Base-by-base conservation (phyloP, 768 basidiomycete genomes). In the Phylloporus sp. region DNA sequence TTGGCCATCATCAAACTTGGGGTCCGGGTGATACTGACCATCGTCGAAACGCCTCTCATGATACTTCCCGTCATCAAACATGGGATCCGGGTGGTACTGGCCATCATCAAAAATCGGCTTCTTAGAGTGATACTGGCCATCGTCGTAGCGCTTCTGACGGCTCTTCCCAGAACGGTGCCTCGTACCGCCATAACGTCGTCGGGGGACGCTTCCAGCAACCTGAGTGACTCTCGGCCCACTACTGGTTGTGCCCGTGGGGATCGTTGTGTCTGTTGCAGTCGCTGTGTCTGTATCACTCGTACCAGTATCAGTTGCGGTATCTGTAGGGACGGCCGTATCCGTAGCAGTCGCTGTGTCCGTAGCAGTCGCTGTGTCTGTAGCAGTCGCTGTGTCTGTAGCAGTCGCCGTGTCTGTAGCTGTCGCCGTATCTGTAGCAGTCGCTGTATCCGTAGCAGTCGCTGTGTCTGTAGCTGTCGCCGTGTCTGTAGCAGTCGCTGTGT, bases 101-200 rank as follows among this genome's bases (percentile, higher is more conserved):
- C 32, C 45, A 8, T 50, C 27, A 21, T 50, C 38, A 14, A 10
- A 28, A 35, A 18, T 31, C 27, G 35, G 42, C 0, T 11, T 2
- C 5, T 43, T 36, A 1, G 48, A 45, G 14, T 48, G 57, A 35
- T 59, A 53, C 27, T 50, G 26, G 8, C 55, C 55, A 33, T 58
- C 49, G 5, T 61, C 59, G n/a, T 21, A 37, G 18, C 49, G 54
- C 29, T 44, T 44, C 35, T 38, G 42, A 14, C 14, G 52, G 4
- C 18, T 43, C 41, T 43, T 18, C 7, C 39, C 36, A 18, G 36
- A 37, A 21, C n/a, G 35, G 33, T 38, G n/a, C 23, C 37, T 31
- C 26, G 22, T 35, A 33, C 42, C 27, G 21, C 43, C 37, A 23
- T n/a, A 18, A 9, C 31, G 34, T 26, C 43, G 28, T 31, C 48